A percentile compares a stretch with the other conserved stretches of the same genome.
These are phyloP conservation scores for Gonapodya prolifera DNA, from an alignment of 192 early-diverging fungal species.

Conservation along the genomic window DNA sequence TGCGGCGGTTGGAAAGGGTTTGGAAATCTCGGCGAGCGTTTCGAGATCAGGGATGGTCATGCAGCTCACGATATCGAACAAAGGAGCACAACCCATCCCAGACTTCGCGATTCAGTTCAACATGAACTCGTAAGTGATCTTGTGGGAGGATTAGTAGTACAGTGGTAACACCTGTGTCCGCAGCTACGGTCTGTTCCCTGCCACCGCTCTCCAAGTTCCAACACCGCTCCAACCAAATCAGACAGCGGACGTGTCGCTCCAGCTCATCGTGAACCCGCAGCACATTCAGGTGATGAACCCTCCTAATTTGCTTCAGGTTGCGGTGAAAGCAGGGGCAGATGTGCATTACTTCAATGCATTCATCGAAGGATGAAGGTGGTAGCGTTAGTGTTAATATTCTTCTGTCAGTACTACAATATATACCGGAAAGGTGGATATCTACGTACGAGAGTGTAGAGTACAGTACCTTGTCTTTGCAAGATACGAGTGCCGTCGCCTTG, in stretches of 20 bases:
- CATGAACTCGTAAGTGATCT: slow-evolving; percentile 20
- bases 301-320: slow-evolving; percentile 33
- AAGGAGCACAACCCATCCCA: slow-evolving; percentile 14
- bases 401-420: too few species aligned
- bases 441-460: too few species aligned
- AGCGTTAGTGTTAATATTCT: too few species aligned
- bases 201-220: slow-evolving; percentile 22
- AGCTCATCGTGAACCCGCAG: slow-evolving; percentile 11
- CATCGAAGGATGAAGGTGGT: too few species aligned
- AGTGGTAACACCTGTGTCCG: neutral
- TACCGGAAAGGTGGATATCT: too few species aligned
- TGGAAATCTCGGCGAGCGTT: slow-evolving; percentile 5
- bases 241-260: slow-evolving; percentile 12
- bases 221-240: slow-evolving; percentile 14
- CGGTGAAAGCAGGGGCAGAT: slow-evolving; percentile 36
- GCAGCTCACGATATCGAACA: slow-evolving; percentile 30
- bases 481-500: too few species aligned
- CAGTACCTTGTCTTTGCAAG: too few species aligned
- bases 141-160: neutral
- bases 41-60: slow-evolving; percentile 13
- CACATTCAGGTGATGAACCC: slow-evolving; percentile 23
- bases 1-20: slow-evolving; percentile 2
- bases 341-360: slow-evolving; percentile 31
- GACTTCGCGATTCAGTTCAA: slow-evolving; percentile 53
- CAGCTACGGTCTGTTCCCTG: slow-evolving; percentile 33